Evolutionary conservation across 441 rosid species (phyloP), one percentile per base, ranked within the genome.

Genomic region (Adansonia madagascariensis): DNA sequence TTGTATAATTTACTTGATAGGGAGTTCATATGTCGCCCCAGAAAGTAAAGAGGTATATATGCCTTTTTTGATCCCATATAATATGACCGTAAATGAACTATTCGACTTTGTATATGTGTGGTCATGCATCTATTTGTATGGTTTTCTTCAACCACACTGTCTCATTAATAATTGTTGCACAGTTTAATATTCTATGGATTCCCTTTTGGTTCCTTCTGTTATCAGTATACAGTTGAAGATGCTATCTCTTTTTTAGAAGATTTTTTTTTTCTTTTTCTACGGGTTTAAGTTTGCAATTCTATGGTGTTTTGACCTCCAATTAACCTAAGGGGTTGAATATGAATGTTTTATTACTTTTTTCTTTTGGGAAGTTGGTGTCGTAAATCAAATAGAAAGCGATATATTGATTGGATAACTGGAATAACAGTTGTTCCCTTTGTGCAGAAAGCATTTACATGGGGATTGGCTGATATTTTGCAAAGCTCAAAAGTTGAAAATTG

Each of bases 401-500:
- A 68, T 15, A 31, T 35, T 69, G 17, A 41, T 70, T 75, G 44
- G 17, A 47, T 59, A 3, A 20, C 72, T 72, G 92, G 43, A 72
- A 43, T 80, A 61, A 60, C 55, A 55, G 56, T 74, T 62, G 50
- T 57, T 75, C 53, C 71, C 49, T 39, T 50, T 76, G 49, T 82
- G 79, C 88, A 90, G 94, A 86, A 75, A 71, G 24, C 85, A 17
- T 79, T 81, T 15, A 61, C 75, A 77, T 85, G 89, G 90, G 69
- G 74, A 56, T 41, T 77, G 60, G 69, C 50, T 56, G 87, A 80
- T 61, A 78, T 17, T 76, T 77, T 81, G 31, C 80, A 78, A 27
- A 74, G 63, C 52, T 39, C 79, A 44, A 85, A 74, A 49, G 73
- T 77, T 65, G 53, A 49, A 47, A 74, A 61, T 72, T 89, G 94